Evolutionary conservation across 345 rosid genomes (phyloP), one percentile per base, ranked within the genome.

Genomic region (Brassica napus): DNA sequence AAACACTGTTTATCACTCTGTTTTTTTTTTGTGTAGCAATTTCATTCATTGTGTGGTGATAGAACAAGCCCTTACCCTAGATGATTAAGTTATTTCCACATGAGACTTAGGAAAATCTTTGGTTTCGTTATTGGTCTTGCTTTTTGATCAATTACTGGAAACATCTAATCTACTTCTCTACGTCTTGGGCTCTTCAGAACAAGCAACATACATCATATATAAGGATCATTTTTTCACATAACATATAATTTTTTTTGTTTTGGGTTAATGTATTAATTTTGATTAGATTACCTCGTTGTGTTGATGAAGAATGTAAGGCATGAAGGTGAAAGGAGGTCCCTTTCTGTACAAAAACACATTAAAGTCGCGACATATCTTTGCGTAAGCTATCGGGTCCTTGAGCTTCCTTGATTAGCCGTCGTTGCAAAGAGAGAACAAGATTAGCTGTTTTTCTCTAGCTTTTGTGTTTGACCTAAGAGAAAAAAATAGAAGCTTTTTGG

Each of bases 61-160:
- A 42, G 49, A 34, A 10, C 14, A 42, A 42, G 15, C 3, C 52
- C 24, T 65, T 86, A 91, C 99, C 96, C 98, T 7, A 93, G 79
- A 83, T 95, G 99, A 83, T 80, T 87, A 65, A 95, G 96, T 66
- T 93, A 98, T 85, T 93, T 93, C 99, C 98, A 93, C 49, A 93
- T 12, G 26, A 91, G 91, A 69, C 88, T 85, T 21, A 86, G 68
- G 69, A 87, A 95, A 32, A 87, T 87, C 81, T 88, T 90, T 0
- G 93, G 90, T 82, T 89, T 91, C 7, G 89, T 80, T 12, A 88
- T 91, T 39, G 88, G 84, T 74, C 87, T 87, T 3, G 97, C 97
- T 74, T 84, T 88, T 2, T 89, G 94, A 55, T 95, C 89, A 58
- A 87, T 71, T 30, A 89, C 49, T 5, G 97, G 98, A 62, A 95